Base-by-base conservation (phyloP, 768 basidiomycete species). In the Termitomyces sp. region DNA sequence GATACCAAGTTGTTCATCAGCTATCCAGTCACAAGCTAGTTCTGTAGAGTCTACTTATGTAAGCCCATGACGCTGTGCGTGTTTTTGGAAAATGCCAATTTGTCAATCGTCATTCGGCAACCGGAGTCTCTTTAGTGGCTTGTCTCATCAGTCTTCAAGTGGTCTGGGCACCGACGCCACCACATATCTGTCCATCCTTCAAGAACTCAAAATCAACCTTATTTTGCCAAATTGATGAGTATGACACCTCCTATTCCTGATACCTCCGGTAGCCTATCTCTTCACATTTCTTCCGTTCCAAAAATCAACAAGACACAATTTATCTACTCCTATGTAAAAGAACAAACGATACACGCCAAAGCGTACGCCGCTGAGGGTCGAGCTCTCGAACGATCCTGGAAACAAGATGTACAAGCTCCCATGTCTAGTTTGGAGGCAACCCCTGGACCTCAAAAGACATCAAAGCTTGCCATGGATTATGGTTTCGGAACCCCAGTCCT, bases 401-500 rank as follows among this genome's bases (percentile, higher is more conserved):
- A 65, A 27, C 24, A 58, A 48, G 55, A 61, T 55, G 36, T 45
- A 22, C 20, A 27, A 36, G 6, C 24, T 33, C n/a, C 15, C 4
- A 36, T 49, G 34, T 41, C 52, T n/a, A 33, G 42, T 41, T 15
- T 7, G 6, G 30, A 41, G 15, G 27, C 5, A 47, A 6, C 18
- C 8, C 6, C 24, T 30, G 24, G 51, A 27, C 16, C 33, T 33
- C 50, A 42, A n/a, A 47, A 41, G 15, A 39, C 39, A 2, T 51
- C 53, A 3, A 44, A 58, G 18, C 39, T 42, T 36, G 31, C 36
- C 15, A 18, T 44, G 12, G 70, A 64, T 18, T 70, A 73, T 61
- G 78, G 76, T 4, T 81, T 86, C 61, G 78, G 73, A 41, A 87
- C 84, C 11, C 86, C 85, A 18, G 68, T 86, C 34, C 73, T 87